These are phyloP conservation scores for Butyriboletus loyo DNA, from an alignment of 768 basidiomycete species.

Conservation along the genomic window DNA sequence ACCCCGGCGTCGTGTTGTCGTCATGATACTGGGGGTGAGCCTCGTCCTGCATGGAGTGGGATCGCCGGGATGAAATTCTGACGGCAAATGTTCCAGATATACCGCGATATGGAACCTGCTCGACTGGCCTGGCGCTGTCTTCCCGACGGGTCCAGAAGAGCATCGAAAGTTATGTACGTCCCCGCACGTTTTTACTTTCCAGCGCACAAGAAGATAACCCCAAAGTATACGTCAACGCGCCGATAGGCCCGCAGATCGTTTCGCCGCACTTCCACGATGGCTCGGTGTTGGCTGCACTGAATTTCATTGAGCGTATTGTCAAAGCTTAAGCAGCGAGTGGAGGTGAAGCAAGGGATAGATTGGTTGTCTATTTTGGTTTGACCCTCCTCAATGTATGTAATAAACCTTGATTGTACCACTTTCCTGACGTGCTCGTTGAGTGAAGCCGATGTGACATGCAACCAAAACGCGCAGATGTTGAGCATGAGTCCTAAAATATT, in stretches of 20 bases:
- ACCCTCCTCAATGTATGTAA: background rate
- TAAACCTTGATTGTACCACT: background rate
- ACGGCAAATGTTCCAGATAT: slow-evolving; percentile 25
- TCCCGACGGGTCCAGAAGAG: slow-evolving; percentile 37
- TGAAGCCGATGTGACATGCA: background rate
- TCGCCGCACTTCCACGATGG: slow-evolving; percentile 25
- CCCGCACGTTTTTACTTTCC: background rate
- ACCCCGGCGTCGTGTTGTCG: slow-evolving; percentile 36
- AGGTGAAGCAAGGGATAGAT: no score
- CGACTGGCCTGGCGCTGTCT: slow-evolving; percentile 43
- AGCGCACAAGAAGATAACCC: slow-evolving; percentile 19
- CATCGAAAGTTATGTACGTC: slow-evolving; percentile 18
- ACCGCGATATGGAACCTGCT: slow-evolving; percentile 43
- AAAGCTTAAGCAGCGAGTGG: no score
- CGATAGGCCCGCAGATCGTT: slow-evolving; percentile 22
- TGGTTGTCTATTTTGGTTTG: no score
- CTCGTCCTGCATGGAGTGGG: no score
- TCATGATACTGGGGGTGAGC: slow-evolving; percentile 36
- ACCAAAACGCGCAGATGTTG: no score
- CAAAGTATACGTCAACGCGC: slow-evolving; percentile 11
- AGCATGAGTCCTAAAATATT: no score
- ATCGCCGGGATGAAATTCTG: background rate
- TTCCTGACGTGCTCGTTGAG: background rate
- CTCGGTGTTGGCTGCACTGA: slow-evolving; percentile 23
- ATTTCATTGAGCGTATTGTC: slow-evolving; percentile 20